Evolutionary conservation across 2,329 filamentous ascomycete genomes (phyloP).

Genomic region (Fusarium subtropicale): DNA sequence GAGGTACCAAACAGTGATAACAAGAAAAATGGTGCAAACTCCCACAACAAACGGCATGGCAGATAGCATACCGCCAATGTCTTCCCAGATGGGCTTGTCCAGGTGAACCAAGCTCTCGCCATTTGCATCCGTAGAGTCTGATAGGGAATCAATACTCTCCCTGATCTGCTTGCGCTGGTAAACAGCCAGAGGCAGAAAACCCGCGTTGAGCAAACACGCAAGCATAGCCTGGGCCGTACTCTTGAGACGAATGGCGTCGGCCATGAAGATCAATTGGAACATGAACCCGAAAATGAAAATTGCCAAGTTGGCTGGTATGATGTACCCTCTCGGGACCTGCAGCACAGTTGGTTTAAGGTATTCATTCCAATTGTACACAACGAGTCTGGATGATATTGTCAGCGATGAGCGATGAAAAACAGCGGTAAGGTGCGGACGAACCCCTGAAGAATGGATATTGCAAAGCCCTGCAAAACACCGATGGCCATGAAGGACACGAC

Average conservation of each 20-base stretch:
- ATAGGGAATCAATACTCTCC: not conserved
- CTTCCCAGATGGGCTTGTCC: not conserved
- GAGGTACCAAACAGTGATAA: conserved; percentile 4
- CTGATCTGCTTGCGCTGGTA: not conserved
- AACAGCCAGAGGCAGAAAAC: conserved; percentile 3
- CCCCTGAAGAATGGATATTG: not conserved
- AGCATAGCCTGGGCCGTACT: conserved; percentile 13
- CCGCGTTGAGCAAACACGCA: conserved; percentile 3
- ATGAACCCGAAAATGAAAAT: conserved; percentile 12
- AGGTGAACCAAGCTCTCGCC: not conserved
- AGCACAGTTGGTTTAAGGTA: not conserved
- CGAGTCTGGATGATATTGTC: not conserved
- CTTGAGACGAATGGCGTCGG: conserved; percentile 8
- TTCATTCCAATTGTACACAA: conserved; percentile 8
- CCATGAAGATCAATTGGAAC: conserved; percentile 10
- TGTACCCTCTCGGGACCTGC: conserved; percentile 1
- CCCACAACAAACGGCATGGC: not conserved
- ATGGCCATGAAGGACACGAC: not conserved
- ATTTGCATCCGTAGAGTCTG: not conserved
- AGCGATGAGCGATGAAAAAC: not conserved
- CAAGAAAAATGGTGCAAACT: not conserved
- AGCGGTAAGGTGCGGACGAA: not conserved
- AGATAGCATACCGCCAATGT: not conserved
- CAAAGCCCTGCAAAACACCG: not conserved
- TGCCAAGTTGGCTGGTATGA: not conserved